Base-by-base conservation (phyloP, 768 basidiomycete genomes). In the Mycena kentingensis region DNA sequence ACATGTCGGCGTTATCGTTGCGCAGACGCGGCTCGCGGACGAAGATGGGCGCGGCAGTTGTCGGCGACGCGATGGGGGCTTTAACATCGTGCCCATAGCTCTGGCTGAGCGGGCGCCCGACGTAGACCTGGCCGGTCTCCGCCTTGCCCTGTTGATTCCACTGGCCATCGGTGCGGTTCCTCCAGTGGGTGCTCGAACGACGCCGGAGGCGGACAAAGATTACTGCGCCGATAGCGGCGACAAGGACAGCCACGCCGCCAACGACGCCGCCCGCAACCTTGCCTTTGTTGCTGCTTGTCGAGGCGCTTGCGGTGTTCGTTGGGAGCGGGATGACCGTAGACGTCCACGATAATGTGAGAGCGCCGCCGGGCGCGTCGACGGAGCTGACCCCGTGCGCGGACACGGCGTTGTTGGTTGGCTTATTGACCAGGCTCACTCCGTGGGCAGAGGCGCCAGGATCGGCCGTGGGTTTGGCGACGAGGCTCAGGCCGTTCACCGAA, bases 101-200 rank as follows among this genome's bases (percentile, higher is more conserved):
- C n/a, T 27, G 41, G 31, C 61, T 61, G 55, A 68, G 58, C 25
- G 45, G 29, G 31, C 53, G 49, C 39, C 67, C 64, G 36, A 59
- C 65, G 18, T 50, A 47, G 27, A 63, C 58, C 8, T 65, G 55
- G 35, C 63, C 58, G 15, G 56, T 61, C 44, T 68, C 65, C 10
- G 65, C 51, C 48, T 70, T 66, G 38, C 49, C 41, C 27, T 52
- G 45, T 32, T 10, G 32, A 35, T 54, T 51, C 52, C 55, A 60
- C 16, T 21, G 21, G n/a, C 49, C 46, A 19, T 28, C 29, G 22
- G 36, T 19, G 31, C 55, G 52, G 28, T 54, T 57, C 18, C 55
- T 51, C 52, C 60, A 58, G 37, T 58, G 60, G 24, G 43, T 42
- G 15, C 46, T 47, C 36, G 53, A 55, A 5, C 27, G 44, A 7